A percentile compares a stretch with the other conserved stretches of the same genome.
Evolutionary conservation across 2,329 filamentous ascomycete genomes (phyloP).

Genomic region (Botrytis pseudocinerea): DNA sequence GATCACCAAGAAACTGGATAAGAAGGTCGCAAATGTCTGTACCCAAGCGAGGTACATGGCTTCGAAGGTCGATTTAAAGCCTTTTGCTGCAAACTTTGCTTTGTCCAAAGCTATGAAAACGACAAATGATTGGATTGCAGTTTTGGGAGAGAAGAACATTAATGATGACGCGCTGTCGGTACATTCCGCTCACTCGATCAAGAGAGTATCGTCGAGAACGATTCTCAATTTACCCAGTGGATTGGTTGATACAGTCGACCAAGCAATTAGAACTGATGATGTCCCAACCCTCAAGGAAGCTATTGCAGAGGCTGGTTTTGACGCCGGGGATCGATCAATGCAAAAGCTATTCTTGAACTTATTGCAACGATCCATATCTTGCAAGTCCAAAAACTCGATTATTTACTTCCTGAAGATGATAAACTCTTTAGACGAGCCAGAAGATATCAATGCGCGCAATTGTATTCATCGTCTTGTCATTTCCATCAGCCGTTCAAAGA

Average conservation of each 20-base stretch:
- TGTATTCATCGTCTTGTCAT: conserved; percentile 92
- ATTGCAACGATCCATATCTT: conserved; percentile 74
- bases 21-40: conserved; percentile 76
- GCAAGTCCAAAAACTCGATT: conserved; percentile 68
- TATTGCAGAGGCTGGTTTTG: conserved; percentile 58
- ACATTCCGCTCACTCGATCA: conserved; percentile 68
- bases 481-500: conserved; percentile 75
- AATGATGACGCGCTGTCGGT: conserved; percentile 73
- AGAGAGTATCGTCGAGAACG: conserved; percentile 73
- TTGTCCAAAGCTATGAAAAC: conserved; percentile 59
- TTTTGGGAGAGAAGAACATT: conserved; percentile 75
- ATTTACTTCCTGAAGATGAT: conserved; percentile 68
- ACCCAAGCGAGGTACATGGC: conserved; percentile 85
- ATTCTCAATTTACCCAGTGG: conserved; percentile 69
- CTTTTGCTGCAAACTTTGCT: conserved; percentile 76
- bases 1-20: conserved; percentile 98
- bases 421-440: conserved; percentile 74
- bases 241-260: conserved; percentile 70
- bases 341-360: conserved; percentile 76
- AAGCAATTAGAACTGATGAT: conserved; percentile 70
- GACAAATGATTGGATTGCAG: conserved; percentile 91
- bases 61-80: conserved; percentile 84
- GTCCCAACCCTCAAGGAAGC: conserved; percentile 55
- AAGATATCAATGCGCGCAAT: conserved; percentile 93
- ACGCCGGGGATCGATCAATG: conserved; percentile 53